Percentiles rank a stretch among this genome's conserved stretches.
phyloP scores from a whole-genome alignment of 2,329 filamentous ascomycete species.

The Trichoderma cornu-damae region DNA sequence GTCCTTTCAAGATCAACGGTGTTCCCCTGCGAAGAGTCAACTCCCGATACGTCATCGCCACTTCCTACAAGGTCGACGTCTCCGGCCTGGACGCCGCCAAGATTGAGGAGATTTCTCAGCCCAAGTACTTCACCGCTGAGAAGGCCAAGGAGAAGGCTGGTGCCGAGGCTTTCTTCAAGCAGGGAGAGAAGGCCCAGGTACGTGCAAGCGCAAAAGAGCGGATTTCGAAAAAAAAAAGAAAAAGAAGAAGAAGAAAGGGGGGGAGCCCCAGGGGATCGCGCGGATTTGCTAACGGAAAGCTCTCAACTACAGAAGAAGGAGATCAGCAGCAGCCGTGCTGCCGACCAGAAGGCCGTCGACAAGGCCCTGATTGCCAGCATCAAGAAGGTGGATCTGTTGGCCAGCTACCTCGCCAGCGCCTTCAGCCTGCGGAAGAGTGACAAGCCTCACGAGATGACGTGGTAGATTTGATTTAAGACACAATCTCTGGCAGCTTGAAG shows the following conservation, averaged over 20 bases:
- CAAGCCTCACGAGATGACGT: conserved; percentile 99
- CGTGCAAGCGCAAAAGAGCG: conserved; percentile 29
- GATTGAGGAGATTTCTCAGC: conserved; percentile 69
- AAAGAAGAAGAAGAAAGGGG: neutral
- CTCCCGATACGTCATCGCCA: conserved; percentile 89
- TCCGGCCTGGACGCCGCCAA: conserved; percentile 84
- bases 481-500: conserved; percentile 24
- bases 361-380: conserved; percentile 91
- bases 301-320: conserved; percentile 78
- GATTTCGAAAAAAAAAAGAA: neutral
- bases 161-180: conserved; percentile 99
- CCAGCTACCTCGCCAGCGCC: conserved; percentile 87
- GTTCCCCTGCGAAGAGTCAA: conserved; percentile 94
- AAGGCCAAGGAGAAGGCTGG: conserved; percentile 92
- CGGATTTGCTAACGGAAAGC: conserved; percentile 24
- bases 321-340: conserved; percentile 82
- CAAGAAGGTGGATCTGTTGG: conserved; percentile 96
- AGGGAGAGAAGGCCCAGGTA: conserved; percentile 97
- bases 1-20: conserved; percentile 99
- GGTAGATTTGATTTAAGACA: conserved; percentile 57
- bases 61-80: conserved; percentile 79
- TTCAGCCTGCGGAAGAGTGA: conserved; percentile 99
- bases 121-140: conserved; percentile 94
- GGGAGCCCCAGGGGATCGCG: too few species aligned
- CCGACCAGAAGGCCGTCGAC: conserved; percentile 98